Evolutionary conservation across 768 basidiomycete species (phyloP).

Genomic region (Exsudoporus frostii): DNA sequence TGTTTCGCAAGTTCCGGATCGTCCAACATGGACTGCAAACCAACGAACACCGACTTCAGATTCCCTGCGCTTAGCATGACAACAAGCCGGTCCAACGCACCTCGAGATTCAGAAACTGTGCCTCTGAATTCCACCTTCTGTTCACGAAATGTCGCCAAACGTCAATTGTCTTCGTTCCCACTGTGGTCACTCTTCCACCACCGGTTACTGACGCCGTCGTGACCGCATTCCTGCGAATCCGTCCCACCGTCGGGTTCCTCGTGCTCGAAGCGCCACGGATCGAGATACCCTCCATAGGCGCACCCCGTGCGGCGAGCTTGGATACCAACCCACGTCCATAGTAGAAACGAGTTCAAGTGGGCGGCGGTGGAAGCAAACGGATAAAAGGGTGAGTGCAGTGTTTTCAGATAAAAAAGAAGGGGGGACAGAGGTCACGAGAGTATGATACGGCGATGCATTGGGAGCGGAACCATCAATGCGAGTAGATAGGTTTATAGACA

Average conservation of each 20-base stretch:
- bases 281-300: slow-evolving; percentile 50
- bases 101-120: slow-evolving; percentile 76
- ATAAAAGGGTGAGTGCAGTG: slow-evolving; percentile 38
- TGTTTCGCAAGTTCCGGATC: slow-evolving; percentile 75
- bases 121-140: slow-evolving; percentile 67
- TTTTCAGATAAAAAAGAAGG: slow-evolving; percentile 15
- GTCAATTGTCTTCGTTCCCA: slow-evolving; percentile 47
- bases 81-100: slow-evolving; percentile 41
- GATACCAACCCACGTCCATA: slow-evolving; percentile 18
- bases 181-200: slow-evolving; percentile 17
- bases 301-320: slow-evolving; percentile 40
- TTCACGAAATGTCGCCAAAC: slow-evolving; percentile 75
- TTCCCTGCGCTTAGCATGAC: background rate
- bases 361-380: slow-evolving; percentile 28
- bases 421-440: slow-evolving; percentile 5
- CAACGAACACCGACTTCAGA: slow-evolving; percentile 8
- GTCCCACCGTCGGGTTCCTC: slow-evolving; percentile 42
- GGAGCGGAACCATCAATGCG: slow-evolving; percentile 11
- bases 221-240: slow-evolving; percentile 59
- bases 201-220: slow-evolving; percentile 22
- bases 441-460: slow-evolving; percentile 13
- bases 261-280: slow-evolving; percentile 64
- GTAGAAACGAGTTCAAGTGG: slow-evolving; percentile 20
- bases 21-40: slow-evolving; percentile 64
- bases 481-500: slow-evolving; percentile 17